Conservation (phyloP, 768 basidiomycete genomes). For the Russula brevipes region DNA sequence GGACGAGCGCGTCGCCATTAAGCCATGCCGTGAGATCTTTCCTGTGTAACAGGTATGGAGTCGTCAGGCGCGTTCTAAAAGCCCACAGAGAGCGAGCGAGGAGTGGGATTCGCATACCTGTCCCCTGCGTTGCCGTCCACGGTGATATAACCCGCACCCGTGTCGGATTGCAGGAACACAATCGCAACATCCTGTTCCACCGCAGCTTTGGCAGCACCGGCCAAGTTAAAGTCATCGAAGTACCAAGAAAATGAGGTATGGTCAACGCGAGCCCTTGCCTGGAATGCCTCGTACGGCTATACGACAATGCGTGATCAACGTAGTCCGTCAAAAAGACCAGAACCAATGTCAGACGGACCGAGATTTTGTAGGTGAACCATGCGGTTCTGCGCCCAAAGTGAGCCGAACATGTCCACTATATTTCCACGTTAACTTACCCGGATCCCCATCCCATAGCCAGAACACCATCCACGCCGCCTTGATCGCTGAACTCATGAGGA, state of each 20-base stretch:
- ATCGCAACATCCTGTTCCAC: constrained; percentile 53
- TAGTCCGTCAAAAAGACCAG: not conserved
- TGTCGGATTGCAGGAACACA: constrained; percentile 74
- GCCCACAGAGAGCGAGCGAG: not conserved
- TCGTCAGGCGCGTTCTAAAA: too few species aligned
- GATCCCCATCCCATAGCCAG: constrained; percentile 94
- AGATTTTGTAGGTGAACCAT: constrained; percentile 72
- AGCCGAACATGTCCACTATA: not conserved
- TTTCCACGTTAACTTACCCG: constrained; percentile 35
- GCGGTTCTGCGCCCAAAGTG: constrained; percentile 42
- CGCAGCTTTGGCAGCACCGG: constrained; percentile 24
- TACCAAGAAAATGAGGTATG: constrained; percentile 63
- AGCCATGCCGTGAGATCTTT: constrained; percentile 31
- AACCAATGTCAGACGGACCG: constrained; percentile 39
- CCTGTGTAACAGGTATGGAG: not conserved
- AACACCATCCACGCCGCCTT: constrained; percentile 49
- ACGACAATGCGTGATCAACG: not conserved
- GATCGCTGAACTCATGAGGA: constrained; percentile 45
- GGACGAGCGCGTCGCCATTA: constrained; percentile 43
- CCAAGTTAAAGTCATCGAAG: constrained; percentile 62
- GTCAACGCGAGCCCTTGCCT: constrained; percentile 60
- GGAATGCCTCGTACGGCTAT: constrained; percentile 77
- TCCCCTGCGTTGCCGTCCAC: constrained; percentile 74
- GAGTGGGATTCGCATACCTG: constrained; percentile 30
- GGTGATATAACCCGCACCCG: constrained; percentile 74